Evolutionary conservation across 2,329 filamentous ascomycete genomes (phyloP), one percentile per base, ranked within the genome.

Genomic region (Acephala macrosclerotiorum): DNA sequence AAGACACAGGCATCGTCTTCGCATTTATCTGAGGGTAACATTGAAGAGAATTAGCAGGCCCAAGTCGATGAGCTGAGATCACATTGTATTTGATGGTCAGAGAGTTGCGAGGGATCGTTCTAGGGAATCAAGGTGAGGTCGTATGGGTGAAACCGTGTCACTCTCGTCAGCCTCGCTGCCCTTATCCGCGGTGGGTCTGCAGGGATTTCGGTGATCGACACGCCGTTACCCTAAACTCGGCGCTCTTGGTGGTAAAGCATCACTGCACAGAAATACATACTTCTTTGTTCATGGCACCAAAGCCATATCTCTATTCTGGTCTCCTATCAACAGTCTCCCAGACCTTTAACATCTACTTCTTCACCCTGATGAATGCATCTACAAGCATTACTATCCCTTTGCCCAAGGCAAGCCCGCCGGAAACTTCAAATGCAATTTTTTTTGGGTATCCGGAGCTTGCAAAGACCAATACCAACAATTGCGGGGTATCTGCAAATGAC

Each of bases 1-100:
- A 68, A 63, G 26, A 60, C 64, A 60, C 72, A 73, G 42, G 68
- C 70, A 61, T 69, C 68, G 40, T 73, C 73, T 36, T 72, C 66
- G 66, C 74, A 76, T 68, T 72, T 75, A 53, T 76, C 70, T 49
- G 74, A 68, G 20, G 73, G 71, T 49, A 74, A 64, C 74, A 76
- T 76, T 70, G 71, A 61, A 63, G 64, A 57, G 61, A 66, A 61
- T 70, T 35, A 63, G 68, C 63, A 65, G 45, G 60, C 61, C 68
- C 60, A 63, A 53, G 49, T 64, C 42, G 55, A 58, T 64, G 65
- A 58, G 60, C 58, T 22, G 64, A 60, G 58, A 68, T 68, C 60
- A 67, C 68, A 70, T 72, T 61, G 66, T 68, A 64, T 55, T 40
- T 40, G 18, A 53, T 40, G 18, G 40, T 35, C n/a, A 47, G 40